A percentile compares a stretch with the other conserved stretches of the same genome.
Conservation (phyloP, 164 flowering plant species). For the Umbilicus rupestris region DNA sequence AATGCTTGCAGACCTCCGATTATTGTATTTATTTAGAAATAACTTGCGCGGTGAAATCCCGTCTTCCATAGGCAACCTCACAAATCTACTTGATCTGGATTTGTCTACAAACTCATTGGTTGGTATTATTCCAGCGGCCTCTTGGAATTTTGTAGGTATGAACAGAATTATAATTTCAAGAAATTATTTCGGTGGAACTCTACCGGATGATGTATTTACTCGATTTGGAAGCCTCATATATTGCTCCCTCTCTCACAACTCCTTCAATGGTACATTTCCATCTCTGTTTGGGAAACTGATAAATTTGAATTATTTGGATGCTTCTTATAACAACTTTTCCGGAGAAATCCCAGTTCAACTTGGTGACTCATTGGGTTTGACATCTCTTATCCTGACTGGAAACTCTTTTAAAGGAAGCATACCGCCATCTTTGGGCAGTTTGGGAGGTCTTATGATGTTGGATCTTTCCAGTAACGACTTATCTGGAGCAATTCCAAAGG, state of each 20-base stretch:
- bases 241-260: neutral
- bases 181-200: neutral
- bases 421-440: too few species aligned
- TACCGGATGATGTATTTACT: too few species aligned
- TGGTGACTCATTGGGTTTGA: neutral
- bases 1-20: slow-evolving; percentile 9
- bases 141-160: neutral
- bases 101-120: neutral
- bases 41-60: neutral
- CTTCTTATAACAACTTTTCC: too few species aligned
- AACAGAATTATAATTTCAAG: neutral
- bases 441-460: too few species aligned
- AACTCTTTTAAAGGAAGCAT: too few species aligned
- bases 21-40: neutral
- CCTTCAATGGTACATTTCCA: neutral
- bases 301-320: too few species aligned
- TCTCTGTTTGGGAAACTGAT: neutral
- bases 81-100: neutral
- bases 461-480: too few species aligned
- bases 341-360: neutral
- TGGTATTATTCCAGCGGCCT: neutral
- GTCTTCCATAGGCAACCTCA: too few species aligned
- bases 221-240: neutral
- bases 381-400: slow-evolving; percentile 7
- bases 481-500: too few species aligned